Base-by-base conservation (phyloP, 495 filamentous ascomycete species). In the Daldinia concentrica region DNA sequence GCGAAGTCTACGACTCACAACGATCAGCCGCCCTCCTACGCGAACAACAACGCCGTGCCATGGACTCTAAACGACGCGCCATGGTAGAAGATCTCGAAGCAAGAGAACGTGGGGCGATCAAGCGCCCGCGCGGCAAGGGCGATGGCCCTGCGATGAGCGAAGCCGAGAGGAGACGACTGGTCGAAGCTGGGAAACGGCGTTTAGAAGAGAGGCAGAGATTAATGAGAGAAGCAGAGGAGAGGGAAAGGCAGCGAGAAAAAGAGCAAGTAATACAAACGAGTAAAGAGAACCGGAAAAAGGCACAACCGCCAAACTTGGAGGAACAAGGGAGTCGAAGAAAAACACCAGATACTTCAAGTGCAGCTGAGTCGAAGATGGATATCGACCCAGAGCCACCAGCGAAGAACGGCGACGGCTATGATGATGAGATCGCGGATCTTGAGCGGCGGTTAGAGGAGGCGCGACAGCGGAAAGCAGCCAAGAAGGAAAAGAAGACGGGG, bases 1-100 rank as follows among this genome's bases (percentile, higher is more conserved):
- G 82, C 63, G 78, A 77, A 6, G 76, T 76, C 39, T 85, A 85
- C 76, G 79, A 82, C 62, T 68, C 63, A 15, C 78, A 77, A 54
- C 79, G 82, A 61, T 77, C 77, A 27, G 83, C 82, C 36, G 72
- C 81, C 9, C 66, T 74, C 7, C 72, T 77, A 41, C 80, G 80
- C 52, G 76, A 80, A 68, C 55, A 71, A 55, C 68, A 76, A 32
- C 76, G 76, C 32, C 77, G 65, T 0, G 73, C 70, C 8, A 64
- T 80, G 56, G 76, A 78, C 51, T 69, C 69, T 15, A 73, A 75
- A 71, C 58, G 64, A 6, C 62, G 77, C 51, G 74, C 68, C 0
- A 78, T 79, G 71, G 70, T 78, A 5, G 78, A 80, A 8, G 78
- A 80, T 19, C 69, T 80, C 12, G 78, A 80, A 54, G 77, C 77